Percentiles rank a stretch among this genome's conserved stretches.
These are phyloP conservation scores for Aspergillus brasiliensis DNA, from an alignment of 2,329 filamentous ascomycete species.

Conservation along the genomic window DNA sequence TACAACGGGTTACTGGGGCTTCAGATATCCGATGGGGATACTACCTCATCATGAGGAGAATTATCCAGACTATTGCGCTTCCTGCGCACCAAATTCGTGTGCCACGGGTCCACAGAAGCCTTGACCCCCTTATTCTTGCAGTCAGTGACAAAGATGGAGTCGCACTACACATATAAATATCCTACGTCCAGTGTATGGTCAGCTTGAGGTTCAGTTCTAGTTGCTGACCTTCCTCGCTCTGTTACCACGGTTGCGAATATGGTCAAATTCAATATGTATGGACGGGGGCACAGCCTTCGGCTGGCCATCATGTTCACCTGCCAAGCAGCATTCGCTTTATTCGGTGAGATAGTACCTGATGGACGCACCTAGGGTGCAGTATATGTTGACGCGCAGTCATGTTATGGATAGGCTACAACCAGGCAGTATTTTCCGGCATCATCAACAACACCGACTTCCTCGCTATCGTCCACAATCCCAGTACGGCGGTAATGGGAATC, in stretches of 20 bases:
- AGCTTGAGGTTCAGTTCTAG: neutral
- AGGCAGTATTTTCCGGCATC: constrained; percentile 53
- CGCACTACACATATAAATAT: constrained; percentile 11
- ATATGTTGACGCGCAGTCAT: constrained; percentile 10
- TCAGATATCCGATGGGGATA: neutral
- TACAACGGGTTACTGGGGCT: constrained; percentile 16
- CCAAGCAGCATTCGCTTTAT: constrained; percentile 30
- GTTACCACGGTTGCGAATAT: constrained; percentile 14
- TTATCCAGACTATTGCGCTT: neutral
- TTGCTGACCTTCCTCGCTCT: constrained; percentile 4
- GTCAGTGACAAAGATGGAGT: neutral
- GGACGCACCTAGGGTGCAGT: neutral
- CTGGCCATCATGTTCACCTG: constrained; percentile 30
- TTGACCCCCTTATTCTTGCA: constrained; percentile 3
- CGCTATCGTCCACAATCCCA: constrained; percentile 41
- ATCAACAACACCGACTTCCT: constrained; percentile 51
- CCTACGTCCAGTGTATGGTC: constrained; percentile 1
- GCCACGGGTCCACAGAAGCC: constrained; percentile 8
- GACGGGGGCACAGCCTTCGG: constrained; percentile 29
- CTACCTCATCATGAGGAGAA: neutral
- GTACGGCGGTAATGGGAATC: constrained; percentile 42
- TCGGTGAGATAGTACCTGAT: constrained; percentile 22
- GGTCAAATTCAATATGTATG: constrained; percentile 29
- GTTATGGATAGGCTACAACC: constrained; percentile 47
- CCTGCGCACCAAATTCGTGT: constrained; percentile 8